These are phyloP conservation scores for Pleurotus giganteus DNA, from an alignment of 768 basidiomycete genomes.

Conservation along the genomic window DNA sequence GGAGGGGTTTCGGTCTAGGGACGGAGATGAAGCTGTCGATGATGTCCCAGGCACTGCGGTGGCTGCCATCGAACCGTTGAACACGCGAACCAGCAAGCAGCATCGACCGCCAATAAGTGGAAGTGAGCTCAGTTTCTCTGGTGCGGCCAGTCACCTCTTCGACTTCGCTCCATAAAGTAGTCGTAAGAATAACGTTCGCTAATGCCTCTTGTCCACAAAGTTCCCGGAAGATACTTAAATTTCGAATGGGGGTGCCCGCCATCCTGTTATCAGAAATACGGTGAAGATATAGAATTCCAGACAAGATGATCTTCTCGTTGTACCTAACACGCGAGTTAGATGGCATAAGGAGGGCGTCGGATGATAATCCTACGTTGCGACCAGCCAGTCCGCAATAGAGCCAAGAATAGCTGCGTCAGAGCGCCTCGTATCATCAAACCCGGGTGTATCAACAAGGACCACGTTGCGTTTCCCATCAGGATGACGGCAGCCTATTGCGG, in stretches of 20 bases:
- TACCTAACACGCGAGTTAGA: neutral
- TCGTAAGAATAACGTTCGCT: constrained; percentile 8
- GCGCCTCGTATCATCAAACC: constrained; percentile 24
- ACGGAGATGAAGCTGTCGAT: neutral
- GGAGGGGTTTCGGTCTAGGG: neutral
- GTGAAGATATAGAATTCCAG: constrained; percentile 7
- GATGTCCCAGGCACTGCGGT: constrained; percentile 4
- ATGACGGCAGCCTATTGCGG: constrained; percentile 17
- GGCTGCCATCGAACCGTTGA: neutral
- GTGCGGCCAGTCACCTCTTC: neutral
- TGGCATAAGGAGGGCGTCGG: neutral
- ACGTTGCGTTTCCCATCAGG: constrained; percentile 13
- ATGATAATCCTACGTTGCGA: constrained; percentile 20
- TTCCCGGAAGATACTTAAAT: constrained; percentile 3
- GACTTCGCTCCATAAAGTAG: constrained; percentile 9
- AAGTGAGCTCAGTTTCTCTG: constrained; percentile 1
- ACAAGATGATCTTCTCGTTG: constrained; percentile 4
- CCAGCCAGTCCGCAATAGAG: constrained; percentile 25
- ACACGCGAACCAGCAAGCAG: constrained; percentile 3
- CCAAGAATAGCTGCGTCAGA: constrained; percentile 22
- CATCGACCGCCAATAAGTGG: constrained; percentile 8
- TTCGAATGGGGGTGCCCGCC: constrained; percentile 9
- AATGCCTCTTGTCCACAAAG: constrained; percentile 9
- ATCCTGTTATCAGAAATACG: constrained; percentile 10
- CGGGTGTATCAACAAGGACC: constrained; percentile 29